These are phyloP conservation scores for Talaromyces verruculosus DNA, from an alignment of 2,329 filamentous ascomycete species.

Conservation along the genomic window DNA sequence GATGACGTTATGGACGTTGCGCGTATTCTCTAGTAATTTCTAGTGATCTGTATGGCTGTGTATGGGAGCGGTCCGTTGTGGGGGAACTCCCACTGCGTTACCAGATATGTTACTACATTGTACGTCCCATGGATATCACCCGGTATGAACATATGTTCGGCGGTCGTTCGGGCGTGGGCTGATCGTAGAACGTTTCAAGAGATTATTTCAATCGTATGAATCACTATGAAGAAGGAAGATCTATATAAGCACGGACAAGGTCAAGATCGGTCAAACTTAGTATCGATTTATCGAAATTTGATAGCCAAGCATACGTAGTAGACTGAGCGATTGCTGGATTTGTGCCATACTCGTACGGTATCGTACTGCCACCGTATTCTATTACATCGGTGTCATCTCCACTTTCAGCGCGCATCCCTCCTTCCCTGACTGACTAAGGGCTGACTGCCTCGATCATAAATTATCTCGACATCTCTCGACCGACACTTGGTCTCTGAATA, in stretches of 20 bases:
- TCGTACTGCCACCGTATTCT: neutral
- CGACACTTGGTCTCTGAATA: neutral
- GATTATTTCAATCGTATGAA: neutral
- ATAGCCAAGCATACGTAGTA: neutral
- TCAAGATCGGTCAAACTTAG: neutral
- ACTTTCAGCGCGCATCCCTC: neutral
- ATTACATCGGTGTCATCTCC: slow-evolving; percentile 1
- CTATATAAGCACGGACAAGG: neutral
- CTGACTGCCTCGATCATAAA: slow-evolving; percentile 1
- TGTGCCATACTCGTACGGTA: slow-evolving; percentile 4
- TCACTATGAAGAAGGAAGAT: neutral
- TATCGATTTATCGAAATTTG: neutral
- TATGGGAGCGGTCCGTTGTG: neutral
- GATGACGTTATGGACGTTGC: slow-evolving; percentile 16
- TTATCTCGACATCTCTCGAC: neutral
- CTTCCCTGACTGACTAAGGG: neutral
- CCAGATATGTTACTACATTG: too few relatives aligned
- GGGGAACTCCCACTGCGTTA: neutral
- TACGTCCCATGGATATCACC: neutral
- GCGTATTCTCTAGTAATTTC: neutral
- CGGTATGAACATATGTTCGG: neutral
- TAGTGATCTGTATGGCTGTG: neutral
- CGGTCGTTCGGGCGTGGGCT: neutral
- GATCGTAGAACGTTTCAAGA: neutral
- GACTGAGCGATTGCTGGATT: neutral